Evolutionary conservation across 768 basidiomycete genomes (phyloP).

Genomic region (Hygrophoropsis aurantiaca): DNA sequence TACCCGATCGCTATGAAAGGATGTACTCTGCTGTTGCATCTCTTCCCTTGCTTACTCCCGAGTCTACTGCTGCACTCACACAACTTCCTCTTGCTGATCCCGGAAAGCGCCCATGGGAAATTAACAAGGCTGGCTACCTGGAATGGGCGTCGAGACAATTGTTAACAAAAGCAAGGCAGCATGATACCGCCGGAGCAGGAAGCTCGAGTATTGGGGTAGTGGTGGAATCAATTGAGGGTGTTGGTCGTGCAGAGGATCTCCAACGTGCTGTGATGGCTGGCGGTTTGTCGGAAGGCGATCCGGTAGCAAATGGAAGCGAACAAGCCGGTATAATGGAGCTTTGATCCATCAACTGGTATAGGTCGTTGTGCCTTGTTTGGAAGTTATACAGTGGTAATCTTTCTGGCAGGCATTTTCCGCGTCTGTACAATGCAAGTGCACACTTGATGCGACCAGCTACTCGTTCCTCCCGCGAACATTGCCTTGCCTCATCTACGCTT

Average conservation of each 20-base stretch:
- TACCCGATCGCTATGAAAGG: conserved; percentile 40
- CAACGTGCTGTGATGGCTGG: conserved; percentile 13
- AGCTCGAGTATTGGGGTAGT: conserved; percentile 22
- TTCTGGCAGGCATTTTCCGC: no score
- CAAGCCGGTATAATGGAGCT: no score
- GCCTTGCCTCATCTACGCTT: no score
- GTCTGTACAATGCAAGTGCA: no score
- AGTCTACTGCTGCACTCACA: conserved; percentile 36
- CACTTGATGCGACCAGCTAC: no score
- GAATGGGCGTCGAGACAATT: conserved; percentile 73
- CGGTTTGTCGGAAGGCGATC: neutral
- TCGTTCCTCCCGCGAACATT: no score
- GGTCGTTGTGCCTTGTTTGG: no score
- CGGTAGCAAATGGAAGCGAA: no score
- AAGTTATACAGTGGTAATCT: no score
- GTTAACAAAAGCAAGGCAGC: conserved; percentile 32
- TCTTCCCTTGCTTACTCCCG: conserved; percentile 46
- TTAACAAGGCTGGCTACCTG: conserved; percentile 68
- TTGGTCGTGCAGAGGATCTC: conserved; percentile 20
- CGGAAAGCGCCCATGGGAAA: conserved; percentile 78
- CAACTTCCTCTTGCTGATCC: conserved; percentile 42
- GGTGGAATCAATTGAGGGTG: conserved; percentile 12
- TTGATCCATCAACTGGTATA: no score
- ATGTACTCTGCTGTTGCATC: conserved; percentile 51
- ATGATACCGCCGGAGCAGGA: conserved; percentile 7